These are phyloP conservation scores for Picocystis sp. DNA, from an alignment of 163 green algal species.

Conservation along the genomic window DNA sequence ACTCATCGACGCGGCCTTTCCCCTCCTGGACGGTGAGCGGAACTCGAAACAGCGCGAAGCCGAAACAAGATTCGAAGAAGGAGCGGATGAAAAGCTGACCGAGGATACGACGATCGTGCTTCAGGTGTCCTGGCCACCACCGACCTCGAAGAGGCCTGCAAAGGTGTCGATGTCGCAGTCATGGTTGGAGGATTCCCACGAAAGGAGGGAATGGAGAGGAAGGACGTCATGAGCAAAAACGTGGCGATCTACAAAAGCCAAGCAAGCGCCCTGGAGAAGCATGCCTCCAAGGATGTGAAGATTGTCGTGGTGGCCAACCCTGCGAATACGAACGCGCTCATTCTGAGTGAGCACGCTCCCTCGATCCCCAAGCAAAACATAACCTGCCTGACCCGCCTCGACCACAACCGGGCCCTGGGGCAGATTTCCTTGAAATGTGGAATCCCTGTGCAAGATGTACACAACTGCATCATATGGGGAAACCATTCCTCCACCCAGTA, in stretches of 20 bases:
- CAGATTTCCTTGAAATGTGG: conserved; percentile 69
- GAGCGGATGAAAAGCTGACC: too few relatives aligned
- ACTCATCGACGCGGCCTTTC: conserved; percentile 77
- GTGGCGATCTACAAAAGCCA: conserved; percentile 83
- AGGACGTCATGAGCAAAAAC: conserved; percentile 86
- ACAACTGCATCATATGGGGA: conserved; percentile 92
- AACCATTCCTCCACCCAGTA: conserved; percentile 87
- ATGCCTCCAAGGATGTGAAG: conserved; percentile 65
- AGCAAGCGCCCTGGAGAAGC: conserved; percentile 58
- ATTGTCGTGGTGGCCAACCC: conserved; percentile 89
- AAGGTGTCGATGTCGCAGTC: conserved; percentile 73
- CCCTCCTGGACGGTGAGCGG: conserved; percentile 51
- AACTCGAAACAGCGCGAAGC: neutral
- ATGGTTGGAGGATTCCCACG: conserved; percentile 89
- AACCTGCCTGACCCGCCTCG: conserved; percentile 75
- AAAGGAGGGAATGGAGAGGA: conserved; percentile 86
- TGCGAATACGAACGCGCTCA: conserved; percentile 81
- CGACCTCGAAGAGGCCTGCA: conserved; percentile 55
- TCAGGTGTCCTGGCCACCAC: conserved; percentile 56
- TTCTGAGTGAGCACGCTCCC: conserved; percentile 62
- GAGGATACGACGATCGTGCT: neutral
- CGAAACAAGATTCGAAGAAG: too few relatives aligned
- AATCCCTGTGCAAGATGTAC: conserved; percentile 48
- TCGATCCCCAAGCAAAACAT: conserved; percentile 72
- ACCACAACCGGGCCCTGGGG: conserved; percentile 86